phyloP scores from a whole-genome alignment of 164 flowering plant species.

The Macadamia tetraphylla region DNA sequence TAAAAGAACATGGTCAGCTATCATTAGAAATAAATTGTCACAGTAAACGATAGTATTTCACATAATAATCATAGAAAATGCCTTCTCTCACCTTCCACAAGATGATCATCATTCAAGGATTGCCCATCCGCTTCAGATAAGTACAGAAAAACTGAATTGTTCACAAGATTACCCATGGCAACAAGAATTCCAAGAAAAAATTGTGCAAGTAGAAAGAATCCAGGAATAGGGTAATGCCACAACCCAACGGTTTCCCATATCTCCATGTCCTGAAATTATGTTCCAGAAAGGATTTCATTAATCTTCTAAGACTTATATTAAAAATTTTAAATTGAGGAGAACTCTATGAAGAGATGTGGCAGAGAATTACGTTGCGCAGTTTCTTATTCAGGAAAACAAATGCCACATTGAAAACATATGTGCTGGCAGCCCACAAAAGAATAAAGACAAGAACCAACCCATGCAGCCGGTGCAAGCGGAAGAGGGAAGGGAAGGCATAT shows the following conservation, averaged over 20 bases:
- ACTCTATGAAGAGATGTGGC: not conserved
- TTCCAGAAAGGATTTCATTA: conserved; percentile 1
- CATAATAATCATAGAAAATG: not conserved
- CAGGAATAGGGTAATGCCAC: conserved; percentile 98
- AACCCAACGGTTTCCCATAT: conserved; percentile 96
- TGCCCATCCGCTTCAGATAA: conserved; percentile 58
- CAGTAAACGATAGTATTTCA: not conserved
- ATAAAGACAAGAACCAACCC: conserved; percentile 94
- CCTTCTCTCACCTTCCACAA: conserved; percentile 47
- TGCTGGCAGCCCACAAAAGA: conserved; percentile 92
- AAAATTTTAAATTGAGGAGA: conserved; percentile 2
- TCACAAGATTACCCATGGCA: conserved; percentile 92
- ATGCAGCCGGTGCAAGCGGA: conserved; percentile 80
- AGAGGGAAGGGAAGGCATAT: conserved; percentile 89
- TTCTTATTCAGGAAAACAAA: conserved; percentile 64
- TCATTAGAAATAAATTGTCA: not conserved
- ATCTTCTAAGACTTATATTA: not conserved
- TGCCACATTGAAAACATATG: conserved; percentile 89
- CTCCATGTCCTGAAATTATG: conserved; percentile 64
- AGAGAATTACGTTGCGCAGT: conserved; percentile 50
- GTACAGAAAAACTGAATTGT: conserved; percentile 81
- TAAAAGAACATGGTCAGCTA: not conserved
- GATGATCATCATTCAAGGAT: conserved; percentile 33
- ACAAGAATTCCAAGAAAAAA: conserved; percentile 87
- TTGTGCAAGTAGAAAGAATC: conserved; percentile 87